These are phyloP conservation scores for Sambucus nigra DNA, from an alignment of 129 eudicot species.

Conservation along the genomic window DNA sequence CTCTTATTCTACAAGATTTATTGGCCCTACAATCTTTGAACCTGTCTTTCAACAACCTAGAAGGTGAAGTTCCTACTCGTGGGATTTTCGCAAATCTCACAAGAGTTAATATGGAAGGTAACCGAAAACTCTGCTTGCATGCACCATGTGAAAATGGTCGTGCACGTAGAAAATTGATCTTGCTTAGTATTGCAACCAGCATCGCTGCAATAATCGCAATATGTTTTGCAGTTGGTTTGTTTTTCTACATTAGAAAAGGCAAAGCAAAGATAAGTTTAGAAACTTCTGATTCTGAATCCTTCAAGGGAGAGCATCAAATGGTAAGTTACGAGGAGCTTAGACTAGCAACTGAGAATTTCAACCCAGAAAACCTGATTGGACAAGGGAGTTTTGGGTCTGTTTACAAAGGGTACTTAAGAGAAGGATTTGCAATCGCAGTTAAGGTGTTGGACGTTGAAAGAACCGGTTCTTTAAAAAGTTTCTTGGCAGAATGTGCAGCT, in stretches of 20 bases:
- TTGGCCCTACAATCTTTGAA: conserved; percentile 37
- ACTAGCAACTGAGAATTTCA: conserved; percentile 37
- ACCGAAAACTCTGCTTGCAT: conserved; percentile 35
- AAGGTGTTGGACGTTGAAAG: conserved; percentile 37
- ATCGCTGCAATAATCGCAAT: conserved; percentile 7
- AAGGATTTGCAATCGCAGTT: conserved; percentile 34
- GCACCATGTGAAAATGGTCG: conserved; percentile 12
- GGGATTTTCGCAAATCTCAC: conserved; percentile 46
- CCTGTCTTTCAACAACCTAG: conserved; percentile 56
- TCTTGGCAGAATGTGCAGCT: conserved; percentile 54
- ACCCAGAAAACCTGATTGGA: conserved; percentile 38
- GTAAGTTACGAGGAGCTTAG: conserved; percentile 55
- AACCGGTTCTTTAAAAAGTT: conserved; percentile 32
- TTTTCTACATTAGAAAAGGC: conserved; percentile 20
- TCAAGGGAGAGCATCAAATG: conserved; percentile 35
- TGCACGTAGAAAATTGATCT: not conserved
- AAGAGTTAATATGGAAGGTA: conserved; percentile 41
- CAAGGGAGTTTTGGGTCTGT: conserved; percentile 60
- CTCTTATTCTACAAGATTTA: conserved; percentile 27
- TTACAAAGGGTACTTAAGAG: conserved; percentile 35
- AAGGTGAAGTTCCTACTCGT: conserved; percentile 39
- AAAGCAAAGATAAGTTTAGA: not conserved
- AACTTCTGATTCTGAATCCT: conserved; percentile 11
- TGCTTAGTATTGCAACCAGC: not conserved
- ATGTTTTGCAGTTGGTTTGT: conserved; percentile 5